Conservation (phyloP, 1,284 basidiomycete genomes). For the Xerocomus subilludens region DNA sequence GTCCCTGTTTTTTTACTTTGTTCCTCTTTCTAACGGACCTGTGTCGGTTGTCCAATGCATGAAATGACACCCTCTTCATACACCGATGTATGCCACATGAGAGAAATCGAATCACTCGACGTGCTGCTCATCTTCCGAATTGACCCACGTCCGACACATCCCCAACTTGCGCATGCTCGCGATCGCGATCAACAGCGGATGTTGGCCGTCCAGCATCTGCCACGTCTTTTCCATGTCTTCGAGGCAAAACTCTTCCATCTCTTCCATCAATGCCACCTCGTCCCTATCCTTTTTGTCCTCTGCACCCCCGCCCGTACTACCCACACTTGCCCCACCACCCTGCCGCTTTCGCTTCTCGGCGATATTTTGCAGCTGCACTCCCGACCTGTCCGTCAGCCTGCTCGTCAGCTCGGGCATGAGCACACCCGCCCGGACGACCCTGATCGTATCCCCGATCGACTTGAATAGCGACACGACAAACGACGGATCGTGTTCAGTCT, state of each 20-base stretch:
- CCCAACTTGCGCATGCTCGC: constrained; percentile 76
- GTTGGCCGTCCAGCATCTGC: constrained; percentile 63
- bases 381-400: constrained; percentile 72
- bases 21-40: background rate
- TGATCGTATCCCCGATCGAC: constrained; percentile 74
- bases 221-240: constrained; percentile 79
- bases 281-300: constrained; percentile 56
- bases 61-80: too few relatives aligned
- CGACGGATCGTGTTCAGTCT: constrained; percentile 73
- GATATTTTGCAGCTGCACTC: constrained; percentile 71
- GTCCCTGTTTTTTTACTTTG: background rate
- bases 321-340: constrained; percentile 41
- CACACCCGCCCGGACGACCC: constrained; percentile 65
- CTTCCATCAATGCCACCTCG: constrained; percentile 59
- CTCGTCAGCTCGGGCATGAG: constrained; percentile 65
- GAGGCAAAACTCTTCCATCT: constrained; percentile 75
- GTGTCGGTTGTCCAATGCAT: too few relatives aligned
- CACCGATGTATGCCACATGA: background rate
- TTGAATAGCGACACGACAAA: constrained; percentile 83
- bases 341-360: constrained; percentile 71
- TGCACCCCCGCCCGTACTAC: constrained; percentile 46
- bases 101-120: constrained; percentile 19
- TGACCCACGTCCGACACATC: constrained; percentile 60
- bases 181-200: constrained; percentile 73
- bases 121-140: constrained; percentile 55